Evolutionary conservation across 179 eudicot species (phyloP), one percentile per base, ranked within the genome.

Genomic region (Carnegiea gigantea): DNA sequence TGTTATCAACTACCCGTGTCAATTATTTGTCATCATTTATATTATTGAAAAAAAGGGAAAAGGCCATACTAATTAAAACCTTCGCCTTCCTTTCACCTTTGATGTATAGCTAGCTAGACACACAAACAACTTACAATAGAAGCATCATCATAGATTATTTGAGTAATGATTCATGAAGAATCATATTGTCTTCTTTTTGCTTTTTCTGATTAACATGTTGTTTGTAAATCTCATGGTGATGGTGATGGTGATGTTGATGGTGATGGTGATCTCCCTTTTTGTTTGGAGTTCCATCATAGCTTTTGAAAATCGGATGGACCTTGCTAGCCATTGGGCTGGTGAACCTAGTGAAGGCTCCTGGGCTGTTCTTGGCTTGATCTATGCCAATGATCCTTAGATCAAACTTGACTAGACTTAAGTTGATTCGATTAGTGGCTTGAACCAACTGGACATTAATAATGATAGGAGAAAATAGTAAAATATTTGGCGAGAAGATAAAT

Each of bases 1-100:
- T 60, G n/a, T 23, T n/a, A 60, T 60, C 67, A 60, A 60, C 67
- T 60, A n/a, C 67, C 28, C 67, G 24, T 60, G 67, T 60, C 67
- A 60, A 60, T 60, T 60, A 60, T 60, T 60, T 60, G 26, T 60
- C 67, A n/a, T 60, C 67, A 60, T 60, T 15, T 60, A 9, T 21
- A 60, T 60, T 21, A 60, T 60, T 60, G 67, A 60, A 60, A 60
- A 48, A 9, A 48, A 8, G 14, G 51, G 13, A 40, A 40, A 40
- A 40, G 7, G 43, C 5, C 43, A 1, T 40, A 40, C 13, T 48
- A 48, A 8, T 48, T 48, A 48, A 48, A 48, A 1, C 14, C 60
- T 54, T 40, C 43, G 6, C 60, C 2, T 54, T 18, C 2, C 20
- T 10, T 54, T 15, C 2, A 54, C 5, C 43, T 40, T 40, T 40